Conservation (phyloP, 1,284 basidiomycete genomes). For the Naganishia liquefaciens region DNA sequence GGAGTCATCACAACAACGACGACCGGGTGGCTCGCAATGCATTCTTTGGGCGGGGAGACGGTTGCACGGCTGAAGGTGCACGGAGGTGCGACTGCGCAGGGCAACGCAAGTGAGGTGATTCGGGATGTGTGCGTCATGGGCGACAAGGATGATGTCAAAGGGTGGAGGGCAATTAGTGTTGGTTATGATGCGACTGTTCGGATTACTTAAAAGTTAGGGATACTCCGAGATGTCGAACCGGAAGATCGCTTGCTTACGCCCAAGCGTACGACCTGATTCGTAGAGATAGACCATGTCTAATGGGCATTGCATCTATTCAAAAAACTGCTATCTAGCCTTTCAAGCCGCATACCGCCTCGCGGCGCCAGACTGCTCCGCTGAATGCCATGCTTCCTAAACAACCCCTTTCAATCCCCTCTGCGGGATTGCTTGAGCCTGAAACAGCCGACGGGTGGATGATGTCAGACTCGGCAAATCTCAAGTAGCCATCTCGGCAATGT, state of each 20-base stretch:
- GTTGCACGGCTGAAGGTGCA: slow-evolving; percentile 47
- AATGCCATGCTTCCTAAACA: not conserved
- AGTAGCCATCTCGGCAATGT: slow-evolving; percentile 13
- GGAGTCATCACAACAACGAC: slow-evolving; percentile 49
- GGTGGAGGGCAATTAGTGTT: slow-evolving; percentile 49
- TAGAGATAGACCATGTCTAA: no score
- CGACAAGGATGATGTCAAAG: slow-evolving; percentile 20
- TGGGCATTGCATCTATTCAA: no score
- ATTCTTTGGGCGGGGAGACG: slow-evolving; percentile 43
- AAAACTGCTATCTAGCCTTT: no score
- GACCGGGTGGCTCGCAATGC: slow-evolving; percentile 48
- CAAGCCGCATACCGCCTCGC: no score
- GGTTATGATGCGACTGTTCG: slow-evolving; percentile 49
- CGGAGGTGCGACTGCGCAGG: slow-evolving; percentile 31
- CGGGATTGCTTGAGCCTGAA: not conserved
- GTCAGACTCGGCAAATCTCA: slow-evolving; percentile 10
- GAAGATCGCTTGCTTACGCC: no score
- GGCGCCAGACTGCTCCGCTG: no score
- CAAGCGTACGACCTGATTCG: no score
- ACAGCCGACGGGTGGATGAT: not conserved
- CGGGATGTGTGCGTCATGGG: slow-evolving; percentile 35
- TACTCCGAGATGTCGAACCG: no score
- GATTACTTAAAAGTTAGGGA: slow-evolving; percentile 6
- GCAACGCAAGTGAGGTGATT: slow-evolving; percentile 12
- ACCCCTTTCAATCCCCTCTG: not conserved